Conservation (phyloP, 2,329 filamentous ascomycete species). For the Arthrobotrys iridis region DNA sequence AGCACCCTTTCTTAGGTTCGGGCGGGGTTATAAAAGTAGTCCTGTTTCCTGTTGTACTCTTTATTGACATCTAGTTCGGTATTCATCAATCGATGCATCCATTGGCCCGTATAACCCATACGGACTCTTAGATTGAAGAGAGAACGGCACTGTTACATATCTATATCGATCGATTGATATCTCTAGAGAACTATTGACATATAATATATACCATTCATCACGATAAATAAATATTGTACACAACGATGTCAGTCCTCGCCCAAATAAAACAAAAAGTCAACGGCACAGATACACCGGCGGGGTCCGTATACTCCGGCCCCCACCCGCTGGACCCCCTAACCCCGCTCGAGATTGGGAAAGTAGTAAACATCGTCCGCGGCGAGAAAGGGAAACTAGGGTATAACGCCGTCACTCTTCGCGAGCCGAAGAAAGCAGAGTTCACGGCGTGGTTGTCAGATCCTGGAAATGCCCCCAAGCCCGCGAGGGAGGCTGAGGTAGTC, state of each 20-base stretch:
- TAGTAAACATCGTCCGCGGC: constrained; percentile 74
- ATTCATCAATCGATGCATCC: too few species aligned
- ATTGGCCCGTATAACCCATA: too few species aligned
- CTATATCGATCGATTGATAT: too few species aligned
- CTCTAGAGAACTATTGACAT: too few species aligned
- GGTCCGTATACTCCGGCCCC: constrained; percentile 61
- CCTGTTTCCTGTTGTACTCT: background rate
- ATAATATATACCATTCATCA: background rate
- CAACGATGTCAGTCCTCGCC: constrained; percentile 25
- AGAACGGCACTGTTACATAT: too few species aligned
- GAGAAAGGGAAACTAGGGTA: constrained; percentile 78
- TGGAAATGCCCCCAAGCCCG: constrained; percentile 70
- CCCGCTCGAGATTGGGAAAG: constrained; percentile 75
- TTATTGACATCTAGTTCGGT: too few species aligned
- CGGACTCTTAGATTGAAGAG: too few species aligned
- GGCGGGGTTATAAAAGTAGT: constrained; percentile 27
- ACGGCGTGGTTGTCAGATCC: constrained; percentile 78
- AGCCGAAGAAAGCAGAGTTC: constrained; percentile 88
- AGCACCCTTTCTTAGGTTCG: too few species aligned
- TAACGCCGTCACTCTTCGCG: constrained; percentile 85
- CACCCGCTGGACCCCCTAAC: constrained; percentile 84
- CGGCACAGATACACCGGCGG: background rate
- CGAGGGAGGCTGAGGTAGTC: constrained; percentile 81
- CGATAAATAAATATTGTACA: background rate
- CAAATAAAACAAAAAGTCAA: constrained; percentile 33